Evolutionary conservation across 192 early-diverging fungal genomes (phyloP), one percentile per base, ranked within the genome.

Genomic region (Umbelopsis sp.): DNA sequence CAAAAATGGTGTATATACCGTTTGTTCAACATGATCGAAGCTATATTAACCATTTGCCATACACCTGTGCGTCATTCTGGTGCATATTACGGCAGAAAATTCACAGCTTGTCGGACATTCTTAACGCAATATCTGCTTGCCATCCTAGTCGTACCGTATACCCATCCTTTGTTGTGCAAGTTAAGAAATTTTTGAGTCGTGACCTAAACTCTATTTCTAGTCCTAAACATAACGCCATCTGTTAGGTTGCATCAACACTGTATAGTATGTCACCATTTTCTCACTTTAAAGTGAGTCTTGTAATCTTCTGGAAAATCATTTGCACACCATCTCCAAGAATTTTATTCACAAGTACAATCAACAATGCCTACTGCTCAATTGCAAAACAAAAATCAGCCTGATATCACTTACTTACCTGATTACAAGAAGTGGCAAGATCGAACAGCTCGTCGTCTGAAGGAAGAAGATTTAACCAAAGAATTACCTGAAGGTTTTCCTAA

Each of bases 311-410:
- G 16, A 36, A 32, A 20, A 34, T 6, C 2, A 0, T 32, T 62
- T 62, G 12, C 7, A 16, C 17, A 62, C 56, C 2, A 53, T 10
- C 25, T 2, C 20, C 47, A 49, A 49, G 47, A 49, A 4, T 49
- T 44, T 17, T 49, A n/a, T 62, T 34, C 8, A 29, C 16, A 62
- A 56, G 29, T 6, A 9, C 4, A n/a, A 49, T 49, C 47, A 1
- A 66, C 24, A 29, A 75, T 75, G 74, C 74, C 74, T 12, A 75
- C 74, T 8, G 45, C 54, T 65, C 74, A 75, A 70, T 11, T 75
- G 3, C 36, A 70, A 45, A 75, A 75, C n/a, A 50, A 43, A 9
- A 69, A 43, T n/a, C 74, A 75, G n/a, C 74, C 74, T 22, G 68
- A 75, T 38, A 66, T 75, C 29, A 75, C 74, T 24, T 75, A 75